Conservation (phyloP, 352 stramenopile species). For the Phytophthora parvispora region DNA sequence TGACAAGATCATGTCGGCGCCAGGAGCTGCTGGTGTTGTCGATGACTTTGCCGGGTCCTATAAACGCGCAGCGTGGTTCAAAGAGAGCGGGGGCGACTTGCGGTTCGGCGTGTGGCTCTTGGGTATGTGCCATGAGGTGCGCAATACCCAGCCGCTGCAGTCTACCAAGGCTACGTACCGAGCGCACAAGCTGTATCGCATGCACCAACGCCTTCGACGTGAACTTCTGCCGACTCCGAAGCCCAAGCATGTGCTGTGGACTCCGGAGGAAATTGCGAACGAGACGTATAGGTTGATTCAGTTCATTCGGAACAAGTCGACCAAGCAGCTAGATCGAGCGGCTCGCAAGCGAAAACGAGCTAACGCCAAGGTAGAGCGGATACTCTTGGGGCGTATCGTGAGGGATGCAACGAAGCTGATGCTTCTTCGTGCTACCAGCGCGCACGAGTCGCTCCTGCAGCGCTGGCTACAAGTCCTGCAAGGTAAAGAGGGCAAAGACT, state of each 20-base stretch:
- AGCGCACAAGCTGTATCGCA: background rate
- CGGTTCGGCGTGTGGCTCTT: background rate
- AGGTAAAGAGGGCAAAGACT: background rate
- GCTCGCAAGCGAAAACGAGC: background rate
- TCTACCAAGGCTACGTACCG: background rate
- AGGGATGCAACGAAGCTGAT: background rate
- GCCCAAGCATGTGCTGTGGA: background rate
- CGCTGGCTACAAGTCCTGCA: background rate
- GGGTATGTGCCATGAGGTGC: background rate
- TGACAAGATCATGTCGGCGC: background rate
- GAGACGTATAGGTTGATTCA: background rate
- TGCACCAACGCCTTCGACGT: background rate
- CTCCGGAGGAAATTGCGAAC: background rate
- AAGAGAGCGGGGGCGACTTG: background rate
- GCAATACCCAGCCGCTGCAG: background rate
- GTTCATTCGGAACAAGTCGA: background rate
- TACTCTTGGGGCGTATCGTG: background rate
- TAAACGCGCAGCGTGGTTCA: background rate
- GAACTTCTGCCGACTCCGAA: background rate
- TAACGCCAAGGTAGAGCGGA: background rate
- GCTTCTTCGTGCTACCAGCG: background rate
- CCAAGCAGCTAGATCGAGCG: background rate
- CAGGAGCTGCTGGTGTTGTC: background rate
- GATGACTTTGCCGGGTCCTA: background rate
- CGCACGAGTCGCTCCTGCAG: background rate